Evolutionary conservation across 2,329 filamentous ascomycete species (phyloP).

Genomic region (Colletotrichum liaoningense): DNA sequence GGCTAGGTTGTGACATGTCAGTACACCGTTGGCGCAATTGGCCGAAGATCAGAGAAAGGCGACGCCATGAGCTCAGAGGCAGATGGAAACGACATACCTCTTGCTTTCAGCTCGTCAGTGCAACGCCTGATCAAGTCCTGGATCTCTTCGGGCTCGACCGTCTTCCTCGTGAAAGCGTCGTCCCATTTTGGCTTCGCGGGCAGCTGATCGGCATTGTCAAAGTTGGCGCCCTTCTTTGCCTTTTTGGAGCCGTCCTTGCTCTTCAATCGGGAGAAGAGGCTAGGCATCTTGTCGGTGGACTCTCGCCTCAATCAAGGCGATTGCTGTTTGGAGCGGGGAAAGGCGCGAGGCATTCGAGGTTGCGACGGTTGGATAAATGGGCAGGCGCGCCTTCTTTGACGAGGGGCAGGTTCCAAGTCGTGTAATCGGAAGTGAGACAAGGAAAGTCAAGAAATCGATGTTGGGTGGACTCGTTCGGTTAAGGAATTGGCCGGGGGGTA

Average conservation of each 20-base stretch:
- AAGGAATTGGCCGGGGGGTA: slow-evolving; percentile 8
- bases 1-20: slow-evolving; percentile 59
- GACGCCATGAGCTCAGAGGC: slow-evolving; percentile 31
- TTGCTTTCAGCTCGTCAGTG: slow-evolving; percentile 90
- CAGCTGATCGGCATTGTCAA: slow-evolving; percentile 61
- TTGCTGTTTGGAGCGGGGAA: slow-evolving; percentile 11
- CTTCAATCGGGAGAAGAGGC: slow-evolving; percentile 75
- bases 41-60: slow-evolving; percentile 27
- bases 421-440: slow-evolving; percentile 18
- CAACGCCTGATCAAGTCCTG: slow-evolving; percentile 87
- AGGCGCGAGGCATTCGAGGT: slow-evolving; percentile 28
- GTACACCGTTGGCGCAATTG: slow-evolving; percentile 7
- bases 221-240: slow-evolving; percentile 72
- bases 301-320: slow-evolving; percentile 19
- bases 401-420: slow-evolving; percentile 16
- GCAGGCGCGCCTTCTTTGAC: slow-evolving; percentile 12
- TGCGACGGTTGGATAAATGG: slow-evolving; percentile 4
- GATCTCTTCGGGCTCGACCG: slow-evolving; percentile 90
- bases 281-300: slow-evolving; percentile 58
- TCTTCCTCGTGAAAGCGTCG: slow-evolving; percentile 85
- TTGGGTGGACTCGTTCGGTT: slow-evolving; percentile 4
- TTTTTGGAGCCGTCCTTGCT: slow-evolving; percentile 77
- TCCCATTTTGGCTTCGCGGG: slow-evolving; percentile 84
- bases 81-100: slow-evolving; percentile 73
- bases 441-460: not conserved